Conservation (phyloP, 495 filamentous ascomycete species). For the Xylaria sp. region DNA sequence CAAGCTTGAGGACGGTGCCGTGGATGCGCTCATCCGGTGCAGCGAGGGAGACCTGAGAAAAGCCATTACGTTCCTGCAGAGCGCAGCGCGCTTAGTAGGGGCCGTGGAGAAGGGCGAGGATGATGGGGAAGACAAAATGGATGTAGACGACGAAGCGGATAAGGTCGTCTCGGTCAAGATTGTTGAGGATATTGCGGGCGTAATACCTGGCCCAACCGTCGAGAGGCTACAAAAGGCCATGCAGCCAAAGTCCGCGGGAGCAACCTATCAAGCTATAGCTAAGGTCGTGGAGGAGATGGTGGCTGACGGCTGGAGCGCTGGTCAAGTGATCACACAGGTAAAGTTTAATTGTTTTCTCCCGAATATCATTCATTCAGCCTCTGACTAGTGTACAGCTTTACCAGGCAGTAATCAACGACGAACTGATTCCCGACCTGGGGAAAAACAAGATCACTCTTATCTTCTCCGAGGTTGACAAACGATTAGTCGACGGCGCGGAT, state of each 20-base stretch:
- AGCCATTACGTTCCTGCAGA: constrained; percentile 95
- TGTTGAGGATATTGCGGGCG: constrained; percentile 95
- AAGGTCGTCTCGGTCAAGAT: constrained; percentile 73
- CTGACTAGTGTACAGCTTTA: constrained; percentile 69
- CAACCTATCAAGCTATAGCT: constrained; percentile 75
- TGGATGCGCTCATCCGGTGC: constrained; percentile 83
- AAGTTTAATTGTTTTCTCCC: constrained; percentile 29
- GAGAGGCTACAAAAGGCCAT: constrained; percentile 75
- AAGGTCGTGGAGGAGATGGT: constrained; percentile 86
- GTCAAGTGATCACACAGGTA: constrained; percentile 82
- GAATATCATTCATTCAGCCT: neutral
- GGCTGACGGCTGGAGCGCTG: constrained; percentile 98
- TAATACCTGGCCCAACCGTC: constrained; percentile 80
- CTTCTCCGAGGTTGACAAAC: constrained; percentile 93
- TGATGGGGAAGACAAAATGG: constrained; percentile 59
- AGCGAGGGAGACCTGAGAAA: constrained; percentile 94
- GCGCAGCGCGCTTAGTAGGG: constrained; percentile 80
- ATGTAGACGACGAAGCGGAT: constrained; percentile 60
- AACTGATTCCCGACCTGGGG: constrained; percentile 77
- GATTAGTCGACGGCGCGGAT: constrained; percentile 95
- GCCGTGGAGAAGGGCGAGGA: constrained; percentile 54
- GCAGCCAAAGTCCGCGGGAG: constrained; percentile 69
- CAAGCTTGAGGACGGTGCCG: constrained; percentile 73
- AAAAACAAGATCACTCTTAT: constrained; percentile 90
- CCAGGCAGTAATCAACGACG: constrained; percentile 80